Evolutionary conservation across 2,329 filamentous ascomycete species (phyloP).

Genomic region (Diaporthe sp.): DNA sequence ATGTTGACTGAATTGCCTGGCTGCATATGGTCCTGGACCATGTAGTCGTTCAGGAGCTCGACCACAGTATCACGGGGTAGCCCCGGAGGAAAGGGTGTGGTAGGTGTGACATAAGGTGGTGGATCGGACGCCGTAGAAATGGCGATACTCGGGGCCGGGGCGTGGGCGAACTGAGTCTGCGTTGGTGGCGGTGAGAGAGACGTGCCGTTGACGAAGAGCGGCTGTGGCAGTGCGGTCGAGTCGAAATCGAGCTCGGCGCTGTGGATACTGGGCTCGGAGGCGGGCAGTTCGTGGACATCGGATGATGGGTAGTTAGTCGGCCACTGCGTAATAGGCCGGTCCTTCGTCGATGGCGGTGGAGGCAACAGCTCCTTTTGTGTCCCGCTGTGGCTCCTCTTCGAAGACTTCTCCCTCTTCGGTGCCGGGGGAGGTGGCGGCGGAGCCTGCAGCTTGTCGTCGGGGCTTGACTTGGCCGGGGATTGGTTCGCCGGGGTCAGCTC

Average conservation of each 20-base stretch:
- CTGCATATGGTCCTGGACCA: constrained; percentile 34
- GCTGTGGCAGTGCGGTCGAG: constrained; percentile 36
- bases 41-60: constrained; percentile 37
- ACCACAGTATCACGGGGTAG: constrained; percentile 37
- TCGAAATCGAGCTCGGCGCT: constrained; percentile 36
- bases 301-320: constrained; percentile 19
- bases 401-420: constrained; percentile 37
- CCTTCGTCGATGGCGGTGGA: constrained; percentile 25
- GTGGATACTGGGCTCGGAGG: constrained; percentile 11
- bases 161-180: constrained; percentile 13
- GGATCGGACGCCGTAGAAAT: constrained; percentile 36
- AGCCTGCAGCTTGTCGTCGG: constrained; percentile 32
- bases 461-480: constrained; percentile 24
- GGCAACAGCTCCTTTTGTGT: constrained; percentile 32
- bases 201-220: constrained; percentile 30
- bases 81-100: constrained; percentile 30
- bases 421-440: constrained; percentile 37
- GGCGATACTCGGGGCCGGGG: constrained; percentile 32
- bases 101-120: constrained; percentile 26
- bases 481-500: constrained; percentile 45
- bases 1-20: constrained; percentile 17
- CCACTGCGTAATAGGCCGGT: constrained; percentile 37
- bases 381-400: constrained; percentile 33
- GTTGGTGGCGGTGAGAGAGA: constrained; percentile 34
- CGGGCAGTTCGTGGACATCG: constrained; percentile 34